Percentiles rank a stretch among this genome's conserved stretches.
Conservation (phyloP, 164 flowering plant genomes). For the Protea cynaroides region DNA sequence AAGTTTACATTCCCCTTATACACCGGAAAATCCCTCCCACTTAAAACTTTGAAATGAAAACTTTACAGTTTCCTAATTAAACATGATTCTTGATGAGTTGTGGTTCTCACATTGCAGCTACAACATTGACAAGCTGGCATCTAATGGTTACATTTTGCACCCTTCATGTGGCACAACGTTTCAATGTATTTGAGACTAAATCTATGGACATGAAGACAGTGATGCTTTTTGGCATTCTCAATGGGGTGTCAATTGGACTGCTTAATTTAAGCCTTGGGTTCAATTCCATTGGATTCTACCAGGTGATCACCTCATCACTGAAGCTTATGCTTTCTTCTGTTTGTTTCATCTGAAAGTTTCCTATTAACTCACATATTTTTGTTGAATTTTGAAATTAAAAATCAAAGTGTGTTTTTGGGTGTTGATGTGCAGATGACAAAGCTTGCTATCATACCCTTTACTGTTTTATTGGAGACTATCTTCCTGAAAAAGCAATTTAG, state of each 20-base stretch:
- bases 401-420: background rate
- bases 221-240: constrained; percentile 78
- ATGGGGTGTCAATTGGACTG: constrained; percentile 88
- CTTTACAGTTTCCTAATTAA: too few species aligned
- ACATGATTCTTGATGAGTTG: too few species aligned
- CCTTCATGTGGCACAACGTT: constrained; percentile 76
- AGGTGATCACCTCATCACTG: constrained; percentile 33
- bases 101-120: constrained; percentile 46
- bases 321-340: background rate
- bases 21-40: too few species aligned
- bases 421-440: constrained; percentile 82
- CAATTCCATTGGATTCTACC: constrained; percentile 95
- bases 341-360: background rate
- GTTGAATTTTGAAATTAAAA: too few species aligned
- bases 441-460: constrained; percentile 96
- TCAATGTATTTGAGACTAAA: constrained; percentile 76
- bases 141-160: constrained; percentile 94
- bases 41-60: too few species aligned
- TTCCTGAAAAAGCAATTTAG: constrained; percentile 93
- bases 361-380: background rate
- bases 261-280: constrained; percentile 96
- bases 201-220: constrained; percentile 76
- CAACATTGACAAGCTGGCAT: constrained; percentile 98
- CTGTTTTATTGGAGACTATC: constrained; percentile 80
- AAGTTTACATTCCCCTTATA: too few species aligned